phyloP scores from a whole-genome alignment of 805 yeast genomes.

The Metschnikowia borealis region DNA sequence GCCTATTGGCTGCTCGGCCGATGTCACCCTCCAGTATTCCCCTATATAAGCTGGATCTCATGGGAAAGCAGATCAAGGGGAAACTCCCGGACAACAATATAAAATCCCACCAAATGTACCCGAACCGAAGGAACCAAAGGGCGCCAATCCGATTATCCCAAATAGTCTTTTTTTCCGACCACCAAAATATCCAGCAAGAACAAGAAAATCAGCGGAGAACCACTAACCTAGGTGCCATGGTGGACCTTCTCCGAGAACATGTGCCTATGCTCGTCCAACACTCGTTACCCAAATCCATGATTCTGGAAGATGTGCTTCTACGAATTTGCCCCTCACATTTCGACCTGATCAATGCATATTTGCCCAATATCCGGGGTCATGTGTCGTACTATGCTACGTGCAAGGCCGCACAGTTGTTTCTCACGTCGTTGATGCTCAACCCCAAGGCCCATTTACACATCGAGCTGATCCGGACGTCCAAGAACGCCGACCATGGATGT shows the following conservation, averaged over 20 bases:
- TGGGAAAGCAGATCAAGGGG: too few species aligned
- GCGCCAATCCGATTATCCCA: too few species aligned
- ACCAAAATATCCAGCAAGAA: background rate
- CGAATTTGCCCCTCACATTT: slow-evolving; percentile 54
- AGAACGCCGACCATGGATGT: slow-evolving; percentile 23
- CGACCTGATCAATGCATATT: slow-evolving; percentile 39
- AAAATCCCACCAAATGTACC: too few species aligned
- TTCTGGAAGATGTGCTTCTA: slow-evolving; percentile 47
- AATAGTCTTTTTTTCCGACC: background rate
- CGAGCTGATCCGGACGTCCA: slow-evolving; percentile 35
- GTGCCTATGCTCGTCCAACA: slow-evolving; percentile 50
- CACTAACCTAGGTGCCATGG: slow-evolving; percentile 53
- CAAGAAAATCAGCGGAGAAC: slow-evolving; percentile 24
- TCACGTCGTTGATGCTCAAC: slow-evolving; percentile 53
- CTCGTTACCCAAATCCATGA: slow-evolving; percentile 40
- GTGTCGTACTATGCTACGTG: slow-evolving; percentile 53
- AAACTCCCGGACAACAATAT: too few species aligned
- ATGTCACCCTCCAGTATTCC: background rate
- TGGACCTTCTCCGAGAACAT: slow-evolving; percentile 42
- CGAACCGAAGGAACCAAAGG: too few species aligned
- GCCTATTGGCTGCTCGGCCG: background rate
- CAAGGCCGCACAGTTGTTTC: slow-evolving; percentile 51
- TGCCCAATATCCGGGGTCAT: slow-evolving; percentile 56
- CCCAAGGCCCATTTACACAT: slow-evolving; percentile 54
- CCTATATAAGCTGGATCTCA: background rate